A percentile compares a stretch with the other conserved stretches of the same genome.
Conservation (phyloP, 2,329 filamentous ascomycete genomes). For the Septoria petroselini region DNA sequence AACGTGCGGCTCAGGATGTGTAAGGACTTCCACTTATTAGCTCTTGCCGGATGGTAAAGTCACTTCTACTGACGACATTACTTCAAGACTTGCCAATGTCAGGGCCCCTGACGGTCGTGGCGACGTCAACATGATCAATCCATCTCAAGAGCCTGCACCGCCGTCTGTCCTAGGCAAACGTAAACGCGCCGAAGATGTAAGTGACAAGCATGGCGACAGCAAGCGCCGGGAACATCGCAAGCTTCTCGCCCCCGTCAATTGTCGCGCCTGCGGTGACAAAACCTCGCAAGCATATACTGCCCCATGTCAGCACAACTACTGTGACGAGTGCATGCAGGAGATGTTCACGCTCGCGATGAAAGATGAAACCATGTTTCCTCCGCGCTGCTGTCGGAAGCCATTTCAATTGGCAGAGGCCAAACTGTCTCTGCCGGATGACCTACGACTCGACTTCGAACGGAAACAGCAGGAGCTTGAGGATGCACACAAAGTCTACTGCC, state of each 20-base stretch:
- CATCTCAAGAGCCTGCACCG: too few relatives aligned
- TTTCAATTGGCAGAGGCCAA: neutral
- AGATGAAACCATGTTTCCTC: constrained; percentile 13
- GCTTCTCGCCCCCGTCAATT: too few relatives aligned
- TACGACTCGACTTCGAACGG: neutral
- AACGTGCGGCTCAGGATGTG: too few relatives aligned
- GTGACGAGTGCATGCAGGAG: constrained; percentile 11
- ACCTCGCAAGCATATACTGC: neutral
- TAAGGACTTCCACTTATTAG: too few relatives aligned
- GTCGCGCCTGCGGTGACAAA: too few relatives aligned
- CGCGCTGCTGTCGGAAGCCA: constrained; percentile 7
- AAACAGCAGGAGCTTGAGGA: constrained; percentile 15
- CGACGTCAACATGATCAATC: neutral
- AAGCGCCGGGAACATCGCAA: too few relatives aligned
- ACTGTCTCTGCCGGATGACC: neutral
- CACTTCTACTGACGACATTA: too few relatives aligned
- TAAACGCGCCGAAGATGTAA: neutral
- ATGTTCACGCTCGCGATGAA: constrained; percentile 7
- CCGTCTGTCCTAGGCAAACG: too few relatives aligned
- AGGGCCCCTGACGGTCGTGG: too few relatives aligned
- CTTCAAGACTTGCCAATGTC: too few relatives aligned
- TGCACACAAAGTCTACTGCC: constrained; percentile 16
- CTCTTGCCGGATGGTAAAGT: too few relatives aligned
- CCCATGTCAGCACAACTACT: constrained; percentile 11
- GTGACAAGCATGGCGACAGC: too few relatives aligned